These are phyloP conservation scores for Phialocephala sp. DNA, from an alignment of 2,329 filamentous ascomycete species.

Conservation along the genomic window DNA sequence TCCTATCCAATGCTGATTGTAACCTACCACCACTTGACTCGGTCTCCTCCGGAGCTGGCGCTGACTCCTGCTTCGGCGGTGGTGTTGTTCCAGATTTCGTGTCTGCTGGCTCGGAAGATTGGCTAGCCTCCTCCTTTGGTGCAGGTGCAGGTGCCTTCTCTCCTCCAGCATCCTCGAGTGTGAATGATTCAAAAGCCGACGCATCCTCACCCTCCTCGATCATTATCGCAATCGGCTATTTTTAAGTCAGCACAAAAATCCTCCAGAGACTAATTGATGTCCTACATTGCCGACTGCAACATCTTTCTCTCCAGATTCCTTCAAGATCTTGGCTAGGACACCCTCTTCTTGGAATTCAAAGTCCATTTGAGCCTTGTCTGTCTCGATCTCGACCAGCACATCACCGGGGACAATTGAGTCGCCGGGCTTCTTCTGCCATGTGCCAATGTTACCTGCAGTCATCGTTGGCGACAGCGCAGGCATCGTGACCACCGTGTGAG, in stretches of 20 bases:
- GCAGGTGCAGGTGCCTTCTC: constrained; percentile 69
- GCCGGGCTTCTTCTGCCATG: constrained; percentile 97
- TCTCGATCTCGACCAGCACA: constrained; percentile 97
- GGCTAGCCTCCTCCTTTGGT: constrained; percentile 68
- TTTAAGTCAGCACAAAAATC: constrained; percentile 39
- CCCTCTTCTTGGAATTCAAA: constrained; percentile 99
- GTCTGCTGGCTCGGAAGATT: constrained; percentile 64
- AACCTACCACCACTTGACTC: constrained; percentile 77
- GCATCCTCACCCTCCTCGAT: constrained; percentile 91
- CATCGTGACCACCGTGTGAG: constrained; percentile 97
- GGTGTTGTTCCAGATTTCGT: constrained; percentile 64
- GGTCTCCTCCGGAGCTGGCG: constrained; percentile 70
- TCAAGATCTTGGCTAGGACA: constrained; percentile 91
- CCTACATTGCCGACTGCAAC: constrained; percentile 91
- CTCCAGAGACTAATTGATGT: constrained; percentile 42
- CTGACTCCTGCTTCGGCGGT: constrained; percentile 67
- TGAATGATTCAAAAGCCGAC: constrained; percentile 87
- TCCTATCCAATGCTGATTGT: constrained; percentile 82
- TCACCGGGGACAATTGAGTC: constrained; percentile 89
- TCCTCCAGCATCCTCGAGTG: constrained; percentile 87
- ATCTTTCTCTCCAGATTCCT: constrained; percentile 93
- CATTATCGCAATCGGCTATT: constrained; percentile 90
- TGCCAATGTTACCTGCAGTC: constrained; percentile 93
- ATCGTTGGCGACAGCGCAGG: constrained; percentile 97
- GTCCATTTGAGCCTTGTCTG: constrained; percentile 99